Evolutionary conservation across 495 filamentous ascomycete genomes (phyloP).

Genomic region (Aspergillus egyptiacus): DNA sequence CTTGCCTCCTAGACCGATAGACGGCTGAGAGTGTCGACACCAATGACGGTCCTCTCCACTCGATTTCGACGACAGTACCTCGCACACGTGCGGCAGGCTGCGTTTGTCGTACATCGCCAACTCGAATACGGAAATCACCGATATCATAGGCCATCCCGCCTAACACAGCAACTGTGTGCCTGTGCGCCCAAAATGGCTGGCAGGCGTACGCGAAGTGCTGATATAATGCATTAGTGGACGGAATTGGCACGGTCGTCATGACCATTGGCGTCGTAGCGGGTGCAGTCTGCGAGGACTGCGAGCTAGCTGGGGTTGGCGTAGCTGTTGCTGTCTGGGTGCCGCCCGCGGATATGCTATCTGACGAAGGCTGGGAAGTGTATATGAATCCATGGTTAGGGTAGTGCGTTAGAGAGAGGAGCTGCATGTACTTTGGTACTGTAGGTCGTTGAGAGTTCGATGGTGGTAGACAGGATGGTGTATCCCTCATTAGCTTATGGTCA

Average conservation of each 20-base stretch:
- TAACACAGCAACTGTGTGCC: constrained; percentile 37
- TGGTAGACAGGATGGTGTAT: constrained; percentile 41
- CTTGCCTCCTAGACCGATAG: not conserved
- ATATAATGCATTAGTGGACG: constrained; percentile 31
- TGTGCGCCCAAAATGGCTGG: constrained; percentile 43
- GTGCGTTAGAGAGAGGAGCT: constrained; percentile 40
- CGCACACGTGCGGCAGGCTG: constrained; percentile 33
- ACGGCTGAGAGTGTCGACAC: constrained; percentile 23
- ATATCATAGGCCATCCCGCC: constrained; percentile 39
- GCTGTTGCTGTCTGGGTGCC: not conserved
- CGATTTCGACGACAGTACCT: constrained; percentile 40
- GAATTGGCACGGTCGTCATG: constrained; percentile 37
- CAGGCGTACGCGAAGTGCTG: constrained; percentile 42
- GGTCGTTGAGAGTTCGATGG: constrained; percentile 26
- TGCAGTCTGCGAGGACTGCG: not conserved
- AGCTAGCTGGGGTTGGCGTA: constrained; percentile 2
- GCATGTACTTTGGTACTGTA: constrained; percentile 35
- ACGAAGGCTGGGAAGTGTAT: constrained; percentile 35
- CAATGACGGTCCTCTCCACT: constrained; percentile 39
- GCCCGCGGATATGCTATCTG: constrained; percentile 14
- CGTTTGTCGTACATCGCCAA: constrained; percentile 43
- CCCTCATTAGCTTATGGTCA: constrained; percentile 43
- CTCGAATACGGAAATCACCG: constrained; percentile 39
- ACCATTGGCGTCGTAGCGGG: constrained; percentile 23
- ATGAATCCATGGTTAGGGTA: constrained; percentile 40